phyloP scores from a whole-genome alignment of 2,329 filamentous ascomycete genomes.

The Cucurbitaria berberidis region DNA sequence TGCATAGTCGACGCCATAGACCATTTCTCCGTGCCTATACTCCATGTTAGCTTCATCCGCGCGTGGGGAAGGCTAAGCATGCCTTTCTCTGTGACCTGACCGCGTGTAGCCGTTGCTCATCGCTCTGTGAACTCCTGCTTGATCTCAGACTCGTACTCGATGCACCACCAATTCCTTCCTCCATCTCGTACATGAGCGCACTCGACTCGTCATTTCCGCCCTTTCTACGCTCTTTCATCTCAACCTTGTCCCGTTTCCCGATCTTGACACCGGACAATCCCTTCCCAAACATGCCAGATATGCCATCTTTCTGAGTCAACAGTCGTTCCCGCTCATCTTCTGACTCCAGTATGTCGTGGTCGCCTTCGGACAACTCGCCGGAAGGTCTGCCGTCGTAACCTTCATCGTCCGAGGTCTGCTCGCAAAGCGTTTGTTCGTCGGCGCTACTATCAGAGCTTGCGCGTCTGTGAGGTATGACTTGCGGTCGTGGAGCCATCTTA shows the following conservation, averaged over 20 bases:
- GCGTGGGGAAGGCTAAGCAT: constrained; percentile 9
- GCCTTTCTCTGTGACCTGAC: constrained; percentile 53
- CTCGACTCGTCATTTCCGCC: constrained; percentile 68
- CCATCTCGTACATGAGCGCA: constrained; percentile 87
- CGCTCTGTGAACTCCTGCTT: constrained; percentile 51
- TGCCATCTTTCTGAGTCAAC: constrained; percentile 40
- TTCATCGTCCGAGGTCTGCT: constrained; percentile 41
- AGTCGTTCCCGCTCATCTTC: constrained; percentile 56
- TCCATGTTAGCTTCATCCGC: constrained; percentile 46
- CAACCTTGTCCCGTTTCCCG: constrained; percentile 32
- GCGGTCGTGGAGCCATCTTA: constrained; percentile 30
- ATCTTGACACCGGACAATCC: constrained; percentile 37
- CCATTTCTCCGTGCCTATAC: constrained; percentile 39
- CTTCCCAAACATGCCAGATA: constrained; percentile 34
- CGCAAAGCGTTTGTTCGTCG: constrained; percentile 42
- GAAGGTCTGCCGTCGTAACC: constrained; percentile 43
- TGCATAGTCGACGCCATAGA: constrained; percentile 47
- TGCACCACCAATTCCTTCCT: constrained; percentile 75
- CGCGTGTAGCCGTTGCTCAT: constrained; percentile 60
- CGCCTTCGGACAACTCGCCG: constrained; percentile 42
- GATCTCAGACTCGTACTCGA: constrained; percentile 54
- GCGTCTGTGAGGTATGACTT: constrained; percentile 18
- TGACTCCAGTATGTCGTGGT: constrained; percentile 51
- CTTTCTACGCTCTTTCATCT: constrained; percentile 50
- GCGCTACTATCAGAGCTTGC: constrained; percentile 32